These are phyloP conservation scores for Leccinum obscurum DNA, from an alignment of 768 basidiomycete genomes.

Conservation along the genomic window DNA sequence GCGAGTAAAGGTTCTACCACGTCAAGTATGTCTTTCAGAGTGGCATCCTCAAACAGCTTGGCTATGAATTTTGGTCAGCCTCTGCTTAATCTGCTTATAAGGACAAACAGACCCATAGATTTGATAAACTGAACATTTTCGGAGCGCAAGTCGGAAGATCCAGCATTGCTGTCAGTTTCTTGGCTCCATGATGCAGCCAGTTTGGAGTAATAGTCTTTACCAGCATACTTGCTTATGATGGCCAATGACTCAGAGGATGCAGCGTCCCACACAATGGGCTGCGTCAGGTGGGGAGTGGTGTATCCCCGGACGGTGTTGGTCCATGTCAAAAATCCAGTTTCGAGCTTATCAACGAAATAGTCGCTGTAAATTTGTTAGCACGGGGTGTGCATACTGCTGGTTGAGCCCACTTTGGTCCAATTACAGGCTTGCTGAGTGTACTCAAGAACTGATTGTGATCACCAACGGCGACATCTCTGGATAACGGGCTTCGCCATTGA, in stretches of 20 bases:
- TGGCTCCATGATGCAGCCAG: constrained; percentile 73
- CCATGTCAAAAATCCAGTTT: constrained; percentile 82
- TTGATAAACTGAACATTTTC: constrained; percentile 52
- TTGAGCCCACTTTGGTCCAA: constrained; percentile 36
- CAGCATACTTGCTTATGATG: constrained; percentile 48
- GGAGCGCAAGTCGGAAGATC: constrained; percentile 54
- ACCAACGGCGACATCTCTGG: constrained; percentile 44
- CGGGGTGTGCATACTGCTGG: not conserved
- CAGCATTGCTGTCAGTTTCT: constrained; percentile 64
- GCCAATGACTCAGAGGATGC: constrained; percentile 50
- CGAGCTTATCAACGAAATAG: constrained; percentile 69
- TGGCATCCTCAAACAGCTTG: constrained; percentile 60
- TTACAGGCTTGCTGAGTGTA: constrained; percentile 43
- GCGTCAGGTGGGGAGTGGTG: constrained; percentile 31
- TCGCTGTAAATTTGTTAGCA: constrained; percentile 34
- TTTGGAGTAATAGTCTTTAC: constrained; percentile 58
- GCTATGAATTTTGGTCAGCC: constrained; percentile 43
- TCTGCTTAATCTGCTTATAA: constrained; percentile 40
- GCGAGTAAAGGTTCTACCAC: constrained; percentile 61
- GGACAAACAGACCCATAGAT: constrained; percentile 41
- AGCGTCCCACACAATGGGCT: constrained; percentile 52
- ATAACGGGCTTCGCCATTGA: constrained; percentile 67
- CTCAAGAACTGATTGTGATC: constrained; percentile 51
- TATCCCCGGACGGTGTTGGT: constrained; percentile 63
- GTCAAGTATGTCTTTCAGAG: constrained; percentile 52